Conservation (phyloP, 2,329 filamentous ascomycete species). For the Botryotinia narcissicola region DNA sequence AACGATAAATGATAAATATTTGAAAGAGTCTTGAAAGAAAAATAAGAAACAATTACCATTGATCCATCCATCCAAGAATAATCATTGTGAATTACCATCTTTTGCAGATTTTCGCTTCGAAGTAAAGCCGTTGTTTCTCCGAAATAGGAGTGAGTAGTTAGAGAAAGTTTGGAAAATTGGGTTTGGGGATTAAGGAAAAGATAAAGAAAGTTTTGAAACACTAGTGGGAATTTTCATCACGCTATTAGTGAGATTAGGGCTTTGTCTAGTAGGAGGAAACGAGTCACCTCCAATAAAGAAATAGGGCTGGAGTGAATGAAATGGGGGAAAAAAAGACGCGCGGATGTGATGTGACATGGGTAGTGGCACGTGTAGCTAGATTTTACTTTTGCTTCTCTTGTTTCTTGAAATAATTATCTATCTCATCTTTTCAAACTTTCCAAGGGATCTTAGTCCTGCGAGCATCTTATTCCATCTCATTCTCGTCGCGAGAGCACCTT, state of each 20-base stretch:
- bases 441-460: no score
- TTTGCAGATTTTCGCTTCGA: constrained; percentile 4
- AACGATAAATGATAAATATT: background rate
- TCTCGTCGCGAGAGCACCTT: background rate
- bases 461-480: background rate
- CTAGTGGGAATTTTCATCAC: background rate
- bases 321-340: no score
- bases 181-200: background rate
- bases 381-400: background rate
- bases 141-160: background rate
- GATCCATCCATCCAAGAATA: background rate
- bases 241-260: background rate
- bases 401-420: background rate
- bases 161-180: background rate
- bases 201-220: background rate
- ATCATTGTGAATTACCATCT: background rate
- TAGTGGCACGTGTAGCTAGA: background rate
- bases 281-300: background rate
- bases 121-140: background rate
- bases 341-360: background rate
- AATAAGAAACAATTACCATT: background rate
- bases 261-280: background rate
- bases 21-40: background rate
- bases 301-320: background rate
- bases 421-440: fast-evolving